Evolutionary conservation across 2,329 filamentous ascomycete species (phyloP).

Genomic region (Aspergillus aculeatus): DNA sequence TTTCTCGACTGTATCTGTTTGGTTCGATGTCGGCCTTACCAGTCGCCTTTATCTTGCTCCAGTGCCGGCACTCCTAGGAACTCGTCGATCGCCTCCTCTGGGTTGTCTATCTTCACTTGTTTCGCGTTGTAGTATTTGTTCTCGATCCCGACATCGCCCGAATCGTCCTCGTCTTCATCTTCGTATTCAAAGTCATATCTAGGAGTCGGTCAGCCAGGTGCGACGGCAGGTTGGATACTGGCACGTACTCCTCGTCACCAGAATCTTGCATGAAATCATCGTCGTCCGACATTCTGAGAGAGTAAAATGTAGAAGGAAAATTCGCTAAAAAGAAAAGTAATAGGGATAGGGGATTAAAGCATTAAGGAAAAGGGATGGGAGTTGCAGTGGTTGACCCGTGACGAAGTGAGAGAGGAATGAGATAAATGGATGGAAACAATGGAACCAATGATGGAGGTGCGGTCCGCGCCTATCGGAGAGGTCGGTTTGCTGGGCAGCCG

Average conservation of each 20-base stretch:
- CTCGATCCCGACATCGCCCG: constrained; percentile 89
- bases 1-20: background rate
- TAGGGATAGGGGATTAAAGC: background rate
- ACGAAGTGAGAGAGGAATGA: background rate
- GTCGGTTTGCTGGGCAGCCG: background rate
- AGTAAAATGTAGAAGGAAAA: background rate
- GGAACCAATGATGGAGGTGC: background rate
- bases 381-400: background rate
- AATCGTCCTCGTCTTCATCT: constrained; percentile 85
- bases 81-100: constrained; percentile 84
- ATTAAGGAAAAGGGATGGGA: background rate
- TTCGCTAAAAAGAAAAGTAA: background rate
- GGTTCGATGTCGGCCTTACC: constrained; percentile 50
- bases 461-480: constrained; percentile 21
- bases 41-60: constrained; percentile 91
- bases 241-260: constrained; percentile 73
- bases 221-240: background rate
- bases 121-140: constrained; percentile 99
- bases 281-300: constrained; percentile 67
- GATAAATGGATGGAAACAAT: too few relatives aligned
- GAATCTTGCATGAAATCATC: constrained; percentile 95
- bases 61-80: constrained; percentile 84
- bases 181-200: constrained; percentile 98
- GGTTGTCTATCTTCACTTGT: constrained; percentile 84
- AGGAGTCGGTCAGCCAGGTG: constrained; percentile 24